phyloP scores from a whole-genome alignment of 208 protist genomes.

The Leishmania aethiopica region DNA sequence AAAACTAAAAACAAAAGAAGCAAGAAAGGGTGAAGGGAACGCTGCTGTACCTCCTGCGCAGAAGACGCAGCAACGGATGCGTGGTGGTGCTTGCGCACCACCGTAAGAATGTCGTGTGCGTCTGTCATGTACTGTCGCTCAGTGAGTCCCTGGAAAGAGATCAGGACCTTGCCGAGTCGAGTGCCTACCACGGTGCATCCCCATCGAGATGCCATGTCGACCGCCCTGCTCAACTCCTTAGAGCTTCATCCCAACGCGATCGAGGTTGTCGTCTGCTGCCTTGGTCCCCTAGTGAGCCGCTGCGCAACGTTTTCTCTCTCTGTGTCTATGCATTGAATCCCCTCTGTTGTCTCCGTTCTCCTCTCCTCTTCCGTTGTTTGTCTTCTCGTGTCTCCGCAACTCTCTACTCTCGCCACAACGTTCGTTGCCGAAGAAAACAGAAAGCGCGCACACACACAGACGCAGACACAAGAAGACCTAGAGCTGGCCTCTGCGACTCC shows the following conservation, averaged over 20 bases:
- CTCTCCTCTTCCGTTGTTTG: background rate
- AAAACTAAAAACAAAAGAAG: background rate
- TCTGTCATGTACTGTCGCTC: background rate
- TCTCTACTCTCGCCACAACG: background rate
- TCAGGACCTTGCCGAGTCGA: background rate
- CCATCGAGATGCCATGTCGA: background rate
- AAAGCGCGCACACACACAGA: constrained; percentile 7
- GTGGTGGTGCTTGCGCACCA: background rate
- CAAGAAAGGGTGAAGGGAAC: background rate
- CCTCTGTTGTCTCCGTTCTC: background rate
- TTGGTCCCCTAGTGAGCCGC: background rate
- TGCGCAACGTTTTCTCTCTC: no score
- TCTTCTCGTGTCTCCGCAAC: background rate
- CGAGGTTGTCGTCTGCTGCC: background rate
- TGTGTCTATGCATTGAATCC: background rate
- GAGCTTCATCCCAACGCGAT: background rate
- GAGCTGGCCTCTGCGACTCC: background rate
- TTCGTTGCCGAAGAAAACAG: background rate
- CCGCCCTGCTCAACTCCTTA: background rate
- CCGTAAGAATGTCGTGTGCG: background rate
- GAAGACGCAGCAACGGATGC: background rate
- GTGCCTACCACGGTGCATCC: background rate
- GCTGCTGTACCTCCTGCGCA: background rate
- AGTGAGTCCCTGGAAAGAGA: background rate
- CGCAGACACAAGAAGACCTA: background rate